Evolutionary conservation across 2,329 filamentous ascomycete genomes (phyloP).

Genomic region (Didymella exigua): DNA sequence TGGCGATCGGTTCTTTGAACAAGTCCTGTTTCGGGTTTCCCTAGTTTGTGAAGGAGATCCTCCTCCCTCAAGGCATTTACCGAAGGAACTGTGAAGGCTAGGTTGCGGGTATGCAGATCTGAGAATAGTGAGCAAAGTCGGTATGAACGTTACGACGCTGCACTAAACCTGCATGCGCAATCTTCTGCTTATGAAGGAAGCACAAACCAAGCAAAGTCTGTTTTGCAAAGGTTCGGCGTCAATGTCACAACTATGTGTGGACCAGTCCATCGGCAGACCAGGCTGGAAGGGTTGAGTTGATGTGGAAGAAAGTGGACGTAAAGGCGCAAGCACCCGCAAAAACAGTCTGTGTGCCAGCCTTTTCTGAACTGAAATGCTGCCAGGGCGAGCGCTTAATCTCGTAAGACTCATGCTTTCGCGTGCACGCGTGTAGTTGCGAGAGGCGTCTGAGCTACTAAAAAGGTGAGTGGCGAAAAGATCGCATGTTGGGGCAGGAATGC

Average conservation of each 20-base stretch:
- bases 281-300: background rate
- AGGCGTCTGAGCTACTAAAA: too few species aligned
- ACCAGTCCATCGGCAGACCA: background rate
- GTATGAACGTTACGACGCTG: background rate
- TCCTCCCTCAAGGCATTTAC: constrained; percentile 23
- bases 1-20: too few species aligned
- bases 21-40: constrained; percentile 21
- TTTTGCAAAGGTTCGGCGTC: constrained; percentile 32
- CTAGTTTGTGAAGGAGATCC: constrained; percentile 25
- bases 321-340: background rate
- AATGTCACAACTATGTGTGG: constrained; percentile 14
- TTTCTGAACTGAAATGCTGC: background rate
- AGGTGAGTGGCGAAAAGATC: too few species aligned
- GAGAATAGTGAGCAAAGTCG: constrained; percentile 6
- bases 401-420: background rate
- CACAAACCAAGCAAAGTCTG: constrained; percentile 25
- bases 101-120: constrained; percentile 29
- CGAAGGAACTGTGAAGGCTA: constrained; percentile 29
- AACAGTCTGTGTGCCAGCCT: background rate
- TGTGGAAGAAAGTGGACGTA: background rate
- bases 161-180: constrained; percentile 35
- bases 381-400: background rate
- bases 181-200: constrained; percentile 26
- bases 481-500: too few species aligned
- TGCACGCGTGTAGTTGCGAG: too few species aligned